A percentile compares a stretch with the other conserved stretches of the same genome.
phyloP scores from a whole-genome alignment of 208 protist genomes.

The Trypanosoma platydactyli region DNA sequence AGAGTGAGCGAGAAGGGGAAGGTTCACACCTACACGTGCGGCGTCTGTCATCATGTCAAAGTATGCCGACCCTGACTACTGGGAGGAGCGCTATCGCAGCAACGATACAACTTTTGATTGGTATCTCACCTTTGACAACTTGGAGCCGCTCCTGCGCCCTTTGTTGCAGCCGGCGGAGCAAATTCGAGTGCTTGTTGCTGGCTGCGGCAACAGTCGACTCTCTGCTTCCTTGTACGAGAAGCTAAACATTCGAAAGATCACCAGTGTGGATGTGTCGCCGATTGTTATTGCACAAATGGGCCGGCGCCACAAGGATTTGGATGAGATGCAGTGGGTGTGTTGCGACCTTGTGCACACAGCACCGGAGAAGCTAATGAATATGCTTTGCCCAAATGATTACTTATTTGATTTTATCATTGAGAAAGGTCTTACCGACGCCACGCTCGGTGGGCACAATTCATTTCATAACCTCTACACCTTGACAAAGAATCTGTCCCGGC shows the following conservation, averaged over 20 bases:
- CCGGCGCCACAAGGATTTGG: constrained; percentile 78
- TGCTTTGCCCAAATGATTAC: constrained; percentile 79
- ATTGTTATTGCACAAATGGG: constrained; percentile 90
- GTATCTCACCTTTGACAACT: constrained; percentile 88
- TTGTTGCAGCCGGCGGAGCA: constrained; percentile 78
- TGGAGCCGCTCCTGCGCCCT: constrained; percentile 74
- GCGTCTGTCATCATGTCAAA: constrained; percentile 66
- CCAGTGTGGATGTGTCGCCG: constrained; percentile 89
- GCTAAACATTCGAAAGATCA: constrained; percentile 85
- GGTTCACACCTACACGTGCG: too few species aligned
- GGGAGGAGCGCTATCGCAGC: constrained; percentile 92
- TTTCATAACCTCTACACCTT: constrained; percentile 89
- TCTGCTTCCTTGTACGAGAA: constrained; percentile 82
- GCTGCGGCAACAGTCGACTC: constrained; percentile 90
- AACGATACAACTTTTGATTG: constrained; percentile 92
- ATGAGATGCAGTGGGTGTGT: constrained; percentile 87
- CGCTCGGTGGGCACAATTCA: constrained; percentile 86
- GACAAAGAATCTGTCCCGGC: constrained; percentile 86
- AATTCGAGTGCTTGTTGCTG: constrained; percentile 81
- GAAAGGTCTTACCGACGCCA: constrained; percentile 86
- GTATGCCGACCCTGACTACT: constrained; percentile 91
- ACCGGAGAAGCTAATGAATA: constrained; percentile 71
- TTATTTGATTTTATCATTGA: constrained; percentile 91
- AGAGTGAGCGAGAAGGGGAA: too few species aligned
- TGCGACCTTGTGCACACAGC: constrained; percentile 78